phyloP scores from a whole-genome alignment of 2,329 filamentous ascomycete species.

The Apiospora saccharicola region DNA sequence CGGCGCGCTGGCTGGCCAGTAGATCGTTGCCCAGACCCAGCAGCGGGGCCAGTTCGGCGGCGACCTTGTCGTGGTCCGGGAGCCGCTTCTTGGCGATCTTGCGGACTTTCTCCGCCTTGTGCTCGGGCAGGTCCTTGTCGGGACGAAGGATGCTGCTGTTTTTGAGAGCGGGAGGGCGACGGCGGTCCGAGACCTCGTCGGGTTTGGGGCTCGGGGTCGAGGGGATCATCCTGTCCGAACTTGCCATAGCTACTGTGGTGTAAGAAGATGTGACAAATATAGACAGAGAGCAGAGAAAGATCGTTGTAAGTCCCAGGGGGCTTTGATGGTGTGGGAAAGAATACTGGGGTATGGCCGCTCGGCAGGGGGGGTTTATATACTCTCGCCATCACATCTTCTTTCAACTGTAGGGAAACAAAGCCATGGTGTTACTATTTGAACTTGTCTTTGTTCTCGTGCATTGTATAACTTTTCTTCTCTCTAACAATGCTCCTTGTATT shows the following conservation, averaged over 20 bases:
- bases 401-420: neutral
- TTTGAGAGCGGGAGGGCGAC: neutral
- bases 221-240: neutral
- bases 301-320: too few relatives aligned
- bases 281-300: neutral
- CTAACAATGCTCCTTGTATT: neutral
- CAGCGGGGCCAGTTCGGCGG: neutral
- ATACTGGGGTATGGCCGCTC: neutral
- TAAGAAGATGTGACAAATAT: neutral
- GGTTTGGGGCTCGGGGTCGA: neutral
- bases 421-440: neutral
- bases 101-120: neutral
- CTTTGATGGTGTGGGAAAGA: neutral
- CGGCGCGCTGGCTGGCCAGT: neutral
- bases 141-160: neutral
- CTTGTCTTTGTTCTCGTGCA: neutral
- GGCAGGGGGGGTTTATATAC: neutral
- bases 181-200: neutral
- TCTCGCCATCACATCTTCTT: neutral
- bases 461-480: neutral
- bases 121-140: neutral
- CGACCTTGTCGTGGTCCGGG: slow-evolving; percentile 3
- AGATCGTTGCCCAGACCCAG: neutral
- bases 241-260: neutral
- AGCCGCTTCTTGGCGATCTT: neutral